These are phyloP conservation scores for Monosporascus cannonballus DNA, from an alignment of 2,329 filamentous ascomycete genomes.

Conservation along the genomic window DNA sequence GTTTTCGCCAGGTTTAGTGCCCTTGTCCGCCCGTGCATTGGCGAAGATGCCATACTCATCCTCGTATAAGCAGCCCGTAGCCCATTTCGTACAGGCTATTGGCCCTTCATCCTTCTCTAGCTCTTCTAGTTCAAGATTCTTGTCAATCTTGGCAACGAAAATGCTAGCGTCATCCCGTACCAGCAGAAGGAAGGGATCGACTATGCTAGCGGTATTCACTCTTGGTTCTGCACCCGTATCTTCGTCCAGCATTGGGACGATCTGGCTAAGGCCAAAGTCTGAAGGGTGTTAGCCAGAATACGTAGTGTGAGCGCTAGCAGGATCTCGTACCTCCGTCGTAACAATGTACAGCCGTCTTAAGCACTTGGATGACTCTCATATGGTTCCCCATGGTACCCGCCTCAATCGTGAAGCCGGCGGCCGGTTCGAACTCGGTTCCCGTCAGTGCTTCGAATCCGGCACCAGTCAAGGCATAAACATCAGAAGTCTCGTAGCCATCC, in stretches of 20 bases:
- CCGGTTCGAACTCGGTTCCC: conserved; percentile 86
- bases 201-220: conserved; percentile 75
- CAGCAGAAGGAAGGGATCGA: conserved; percentile 79
- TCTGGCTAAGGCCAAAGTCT: conserved; percentile 86
- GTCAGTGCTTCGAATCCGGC: conserved; percentile 68
- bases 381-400: conserved; percentile 77
- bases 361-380: conserved; percentile 78
- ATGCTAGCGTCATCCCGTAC: conserved; percentile 78
- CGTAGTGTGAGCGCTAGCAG: not conserved
- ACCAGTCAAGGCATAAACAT: conserved; percentile 70
- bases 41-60: conserved; percentile 55
- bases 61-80: conserved; percentile 77
- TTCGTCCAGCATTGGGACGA: conserved; percentile 88
- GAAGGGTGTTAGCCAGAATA: conserved; percentile 3
- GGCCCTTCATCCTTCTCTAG: conserved; percentile 57
- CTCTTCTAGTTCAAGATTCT: conserved; percentile 79
- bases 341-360: conserved; percentile 79
- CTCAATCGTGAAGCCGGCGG: conserved; percentile 80
- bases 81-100: conserved; percentile 63
- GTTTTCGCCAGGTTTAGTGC: conserved; percentile 36
- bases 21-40: conserved; percentile 31
- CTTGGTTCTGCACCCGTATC: conserved; percentile 76
- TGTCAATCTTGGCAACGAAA: conserved; percentile 72
- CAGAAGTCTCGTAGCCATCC: conserved; percentile 68
- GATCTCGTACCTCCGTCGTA: conserved; percentile 74